phyloP scores from a whole-genome alignment of 768 basidiomycete genomes.

The Solioccasus polychromus region DNA sequence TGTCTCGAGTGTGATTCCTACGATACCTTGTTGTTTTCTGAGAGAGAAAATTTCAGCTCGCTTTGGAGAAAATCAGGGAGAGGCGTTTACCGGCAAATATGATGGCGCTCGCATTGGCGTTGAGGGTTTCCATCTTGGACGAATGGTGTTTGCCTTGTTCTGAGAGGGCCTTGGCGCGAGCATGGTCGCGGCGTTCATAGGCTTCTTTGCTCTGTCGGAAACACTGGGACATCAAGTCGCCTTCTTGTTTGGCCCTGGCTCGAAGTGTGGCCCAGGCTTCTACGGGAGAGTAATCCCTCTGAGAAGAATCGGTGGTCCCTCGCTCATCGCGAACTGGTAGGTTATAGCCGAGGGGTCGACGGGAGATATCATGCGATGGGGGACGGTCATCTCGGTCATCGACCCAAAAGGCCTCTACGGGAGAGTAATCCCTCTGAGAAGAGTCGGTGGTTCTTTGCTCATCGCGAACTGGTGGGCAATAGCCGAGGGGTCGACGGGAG shows the following conservation, averaged over 20 bases:
- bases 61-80: conserved; percentile 11
- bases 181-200: conserved; percentile 69
- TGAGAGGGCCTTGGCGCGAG: conserved; percentile 75
- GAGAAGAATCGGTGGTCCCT: conserved; percentile 3
- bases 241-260: conserved; percentile 70
- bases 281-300: neutral
- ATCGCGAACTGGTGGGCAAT: neutral
- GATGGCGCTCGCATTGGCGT: conserved; percentile 79
- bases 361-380: no score
- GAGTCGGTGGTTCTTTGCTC: no score
- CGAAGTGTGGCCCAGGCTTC: conserved; percentile 60
- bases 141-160: conserved; percentile 78
- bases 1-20: no score
- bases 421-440: neutral
- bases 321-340: no score
- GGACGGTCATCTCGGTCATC: neutral
- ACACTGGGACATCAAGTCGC: conserved; percentile 66
- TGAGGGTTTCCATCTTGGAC: conserved; percentile 68
- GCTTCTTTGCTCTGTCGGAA: conserved; percentile 71
- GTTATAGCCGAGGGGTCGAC: no score
- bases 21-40: conserved; percentile 73
- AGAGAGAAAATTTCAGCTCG: neutral
- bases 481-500: neutral
- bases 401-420: conserved; percentile 38
- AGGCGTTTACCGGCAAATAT: conserved; percentile 58